Base-by-base conservation (phyloP, 2,329 filamentous ascomycete genomes). In the Microdochium nivale region DNA sequence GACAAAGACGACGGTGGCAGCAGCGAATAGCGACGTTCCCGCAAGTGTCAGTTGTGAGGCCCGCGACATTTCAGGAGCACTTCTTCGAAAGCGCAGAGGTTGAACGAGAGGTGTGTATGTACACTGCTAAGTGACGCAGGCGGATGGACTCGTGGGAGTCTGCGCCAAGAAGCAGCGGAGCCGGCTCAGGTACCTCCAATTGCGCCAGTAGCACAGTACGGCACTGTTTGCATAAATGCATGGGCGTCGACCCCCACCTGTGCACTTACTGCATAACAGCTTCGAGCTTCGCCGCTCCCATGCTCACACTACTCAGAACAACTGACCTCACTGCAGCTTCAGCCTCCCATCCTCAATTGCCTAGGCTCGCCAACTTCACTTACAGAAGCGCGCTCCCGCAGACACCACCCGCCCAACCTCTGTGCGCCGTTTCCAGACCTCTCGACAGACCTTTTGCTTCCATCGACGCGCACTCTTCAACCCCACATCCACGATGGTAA, bases 31-130 rank as follows among this genome's bases (percentile, higher is more conserved):
- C 32, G 88, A 86, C 1, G 91, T 96, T 46, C 80, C 81, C 49
- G 83, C 77, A 25, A 99, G 77, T 14, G 94, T 96, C 58, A 94
- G 69, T 65, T 96, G 95, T 19, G 94, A 91, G 53, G 90, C 86
- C 61, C 83, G 86, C 53, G 94, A 99, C 94, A 99, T 99, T 54
- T 3, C 40, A 11, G 27, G 5, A 11, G 27, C 27, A 11, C 27
- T 30, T 30, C 5, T 5, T 30, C 27, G 5, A 30, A 30, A 11
- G 27, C 11, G 5, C 5, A 30, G 11, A 43, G 35, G 35, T 7
- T 43, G 35, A 16, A 43, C 5, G 27, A 30, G 27, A 11, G 11
- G 11, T 30, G 27, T 11, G 5, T 11, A 30, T 5, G 11, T 11
- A 11, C 27, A n/a, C 27, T 30, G 27, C 27, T 5, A 5, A 30